phyloP scores from a whole-genome alignment of 108 stramenopile species.

The Craspedostauros australis region DNA sequence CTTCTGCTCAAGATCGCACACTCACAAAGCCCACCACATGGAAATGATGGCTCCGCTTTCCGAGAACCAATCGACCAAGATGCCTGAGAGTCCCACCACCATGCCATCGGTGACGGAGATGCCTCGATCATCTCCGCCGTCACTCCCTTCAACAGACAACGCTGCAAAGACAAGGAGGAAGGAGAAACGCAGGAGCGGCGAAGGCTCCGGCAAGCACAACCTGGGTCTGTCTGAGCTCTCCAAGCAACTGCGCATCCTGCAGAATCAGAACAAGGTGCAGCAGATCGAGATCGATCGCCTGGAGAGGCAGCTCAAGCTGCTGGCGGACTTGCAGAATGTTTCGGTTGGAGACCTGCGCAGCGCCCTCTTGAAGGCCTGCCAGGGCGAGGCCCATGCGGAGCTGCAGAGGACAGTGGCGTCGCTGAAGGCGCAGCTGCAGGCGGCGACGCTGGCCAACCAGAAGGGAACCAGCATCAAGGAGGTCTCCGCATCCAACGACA shows the following conservation, averaged over 20 bases:
- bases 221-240: conserved; percentile 60
- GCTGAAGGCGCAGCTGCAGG: conserved; percentile 49
- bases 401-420: conserved; percentile 43
- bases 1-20: no score
- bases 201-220: no score
- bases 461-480: not conserved
- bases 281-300: conserved; percentile 55
- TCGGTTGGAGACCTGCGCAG: conserved; percentile 48
- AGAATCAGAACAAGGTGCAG: conserved; percentile 56
- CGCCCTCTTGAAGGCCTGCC: conserved; percentile 59
- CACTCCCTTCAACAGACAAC: no score
- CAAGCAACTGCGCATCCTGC: conserved; percentile 63
- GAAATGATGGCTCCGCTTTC: no score
- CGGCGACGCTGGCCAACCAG: conserved; percentile 27
- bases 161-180: no score
- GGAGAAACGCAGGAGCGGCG: no score
- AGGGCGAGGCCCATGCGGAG: conserved; percentile 64
- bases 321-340: conserved; percentile 62
- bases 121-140: no score
- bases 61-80: no score
- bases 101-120: no score
- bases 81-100: no score
- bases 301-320: conserved; percentile 60
- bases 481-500: conserved; percentile 7
- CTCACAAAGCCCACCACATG: no score